Evolutionary conservation across 768 basidiomycete genomes (phyloP).

Genomic region (Pulveroboletus sp.): DNA sequence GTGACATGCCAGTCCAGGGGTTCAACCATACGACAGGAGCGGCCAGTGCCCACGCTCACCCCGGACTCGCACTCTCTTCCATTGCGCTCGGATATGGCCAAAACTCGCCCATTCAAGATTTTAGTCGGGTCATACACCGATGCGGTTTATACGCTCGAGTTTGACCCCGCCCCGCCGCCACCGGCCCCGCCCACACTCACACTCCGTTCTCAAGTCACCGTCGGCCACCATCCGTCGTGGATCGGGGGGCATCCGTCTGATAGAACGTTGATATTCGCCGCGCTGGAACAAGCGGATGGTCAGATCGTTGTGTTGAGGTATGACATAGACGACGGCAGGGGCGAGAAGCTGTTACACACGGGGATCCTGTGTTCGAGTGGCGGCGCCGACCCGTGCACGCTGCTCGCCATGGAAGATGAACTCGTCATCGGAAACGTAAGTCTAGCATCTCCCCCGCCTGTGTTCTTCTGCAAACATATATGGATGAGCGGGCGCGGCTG

Average conservation of each 20-base stretch:
- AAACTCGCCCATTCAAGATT: constrained; percentile 32
- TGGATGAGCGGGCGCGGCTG: no score
- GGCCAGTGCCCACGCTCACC: no score
- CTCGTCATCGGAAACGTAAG: constrained; percentile 72
- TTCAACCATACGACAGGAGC: no score
- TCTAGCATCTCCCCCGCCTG: neutral
- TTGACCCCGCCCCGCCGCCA: constrained; percentile 51
- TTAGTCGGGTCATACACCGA: constrained; percentile 64
- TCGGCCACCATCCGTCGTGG: constrained; percentile 75
- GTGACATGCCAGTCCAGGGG: no score
- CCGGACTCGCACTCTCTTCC: no score
- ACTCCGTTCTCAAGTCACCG: constrained; percentile 34
- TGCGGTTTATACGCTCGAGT: constrained; percentile 56
- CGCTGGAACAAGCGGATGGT: constrained; percentile 68
- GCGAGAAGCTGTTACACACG: constrained; percentile 36
- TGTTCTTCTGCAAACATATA: no score
- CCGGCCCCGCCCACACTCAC: no score
- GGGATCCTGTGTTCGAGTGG: constrained; percentile 37
- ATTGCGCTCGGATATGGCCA: constrained; percentile 10
- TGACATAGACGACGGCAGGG: constrained; percentile 38
- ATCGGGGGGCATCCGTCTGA: constrained; percentile 57
- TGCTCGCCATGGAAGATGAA: constrained; percentile 52
- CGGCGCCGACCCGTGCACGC: constrained; percentile 58
- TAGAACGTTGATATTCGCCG: constrained; percentile 56
- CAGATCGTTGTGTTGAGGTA: constrained; percentile 55